Base-by-base conservation (phyloP, 2,329 filamentous ascomycete species). In the Colletotrichum costaricense region DNA sequence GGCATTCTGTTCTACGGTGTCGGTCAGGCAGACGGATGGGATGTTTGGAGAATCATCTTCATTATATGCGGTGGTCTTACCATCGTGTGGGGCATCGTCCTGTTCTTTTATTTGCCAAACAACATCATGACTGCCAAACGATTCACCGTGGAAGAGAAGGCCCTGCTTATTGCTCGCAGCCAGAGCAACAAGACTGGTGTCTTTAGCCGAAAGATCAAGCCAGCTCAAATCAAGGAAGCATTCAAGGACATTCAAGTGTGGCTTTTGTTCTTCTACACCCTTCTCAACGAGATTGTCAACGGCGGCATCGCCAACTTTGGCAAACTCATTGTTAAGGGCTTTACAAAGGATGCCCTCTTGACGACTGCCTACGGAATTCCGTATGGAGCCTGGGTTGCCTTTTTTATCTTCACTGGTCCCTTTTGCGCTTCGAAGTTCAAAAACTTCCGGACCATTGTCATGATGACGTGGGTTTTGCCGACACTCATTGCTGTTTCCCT, bases 341-440 rank as follows among this genome's bases (percentile, higher is more conserved):
- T 82, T 62, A 79, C 80, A 2, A 81, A 78, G 59, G 75, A 74
- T 19, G 76, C 78, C 1, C 76, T 81, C 8, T 8, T 82, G 4
- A 89, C 88, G 0, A 88, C 87, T 0, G 85, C 85, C 0, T 83
- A 88, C 5, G 88, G 88, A 0, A 90, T 91, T 33, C 89, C 89
- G 0, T 84, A 86, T 38, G 89, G 89, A 2, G 86, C 82, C 1
- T 89, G 88, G 75, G 86, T 88, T 62, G 82, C 88, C 2, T 78
- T 88, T 24, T 89, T 83, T 72, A 86, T 90, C 42, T 83, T 90
- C 12, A 83, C 83, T 0, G 88, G 88, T 2, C 85, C 88, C 1
- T 90, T 81, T 62, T 77, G 89, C 4, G 88, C 89, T 0, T 87
- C 87, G 1, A 82, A 80, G 9, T 82, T 88, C 75, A 84, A 82